These are phyloP conservation scores for Amphicarpaea edgeworthii DNA, from an alignment of 306 rosid species.

Conservation along the genomic window DNA sequence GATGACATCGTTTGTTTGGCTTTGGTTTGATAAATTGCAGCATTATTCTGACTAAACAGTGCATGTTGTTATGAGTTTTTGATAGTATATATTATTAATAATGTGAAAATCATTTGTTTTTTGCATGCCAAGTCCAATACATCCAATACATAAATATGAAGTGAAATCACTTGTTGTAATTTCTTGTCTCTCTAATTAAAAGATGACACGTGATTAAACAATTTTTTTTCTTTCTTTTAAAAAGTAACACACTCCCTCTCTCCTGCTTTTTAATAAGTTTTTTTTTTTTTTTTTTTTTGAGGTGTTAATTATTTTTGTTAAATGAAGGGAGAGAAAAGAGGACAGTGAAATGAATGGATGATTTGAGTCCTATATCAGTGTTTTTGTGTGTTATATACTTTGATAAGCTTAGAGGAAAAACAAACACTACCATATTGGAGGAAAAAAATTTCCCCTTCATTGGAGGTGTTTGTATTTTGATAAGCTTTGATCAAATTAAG, in stretches of 20 bases:
- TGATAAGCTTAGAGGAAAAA: constrained; percentile 13
- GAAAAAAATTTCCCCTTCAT: not conserved
- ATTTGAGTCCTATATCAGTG: not conserved
- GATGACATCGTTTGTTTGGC: constrained; percentile 33
- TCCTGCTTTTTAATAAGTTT: not conserved
- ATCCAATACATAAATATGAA: not conserved
- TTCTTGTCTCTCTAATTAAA: not conserved
- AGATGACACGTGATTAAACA: not conserved
- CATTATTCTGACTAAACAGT: constrained; percentile 48
- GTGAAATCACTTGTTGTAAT: not conserved
- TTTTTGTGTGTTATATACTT: constrained; percentile 12
- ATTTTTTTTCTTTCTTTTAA: not conserved
- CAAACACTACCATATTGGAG: not conserved
- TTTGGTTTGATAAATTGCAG: constrained; percentile 17
- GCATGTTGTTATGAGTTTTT: constrained; percentile 42
- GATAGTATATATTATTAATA: not conserved
- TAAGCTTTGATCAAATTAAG: constrained; percentile 18
- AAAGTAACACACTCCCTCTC: not conserved
- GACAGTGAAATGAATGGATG: not conserved
- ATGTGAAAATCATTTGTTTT: constrained; percentile 2
- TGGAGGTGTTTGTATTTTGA: not conserved
- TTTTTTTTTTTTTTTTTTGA: not conserved
- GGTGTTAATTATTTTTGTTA: not conserved
- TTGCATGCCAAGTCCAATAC: constrained; percentile 30
- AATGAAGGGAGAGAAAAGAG: not conserved